Base-by-base conservation (phyloP, 2,329 filamentous ascomycete species). In the Amylocarpus encephaloides region DNA sequence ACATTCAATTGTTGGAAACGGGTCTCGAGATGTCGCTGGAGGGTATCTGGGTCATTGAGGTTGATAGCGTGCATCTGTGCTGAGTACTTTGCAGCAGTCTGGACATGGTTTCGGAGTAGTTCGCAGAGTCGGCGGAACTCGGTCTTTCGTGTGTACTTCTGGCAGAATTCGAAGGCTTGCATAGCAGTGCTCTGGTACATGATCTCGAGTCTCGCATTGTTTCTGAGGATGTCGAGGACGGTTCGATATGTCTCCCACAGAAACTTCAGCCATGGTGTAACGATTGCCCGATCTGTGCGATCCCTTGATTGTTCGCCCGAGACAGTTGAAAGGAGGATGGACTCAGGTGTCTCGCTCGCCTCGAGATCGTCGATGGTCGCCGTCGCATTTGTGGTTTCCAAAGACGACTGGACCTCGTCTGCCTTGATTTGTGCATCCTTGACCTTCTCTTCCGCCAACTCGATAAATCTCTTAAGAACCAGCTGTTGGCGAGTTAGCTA, bases 1-100 rank as follows among this genome's bases (percentile, higher is more conserved):
- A 97, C 93, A 66, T 98, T 97, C 56, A 98, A 77, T 75, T 98
- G 93, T 74, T 96, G 90, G 74, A 98, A 98, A 61, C 93, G 89
- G 46, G 93, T 98, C 71, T 98, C 93, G 45, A 98, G 77, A 69
- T 98, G 93, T 61, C 93, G 88, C 74, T 98, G 93, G 48, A 98
- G 80, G 30, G 93, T 98, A 68, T 98, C 93, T 15, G 93, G 88
- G 64, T 98, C 93, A 70, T 89, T 97, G 57, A 98, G 77, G 75
- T 98, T 98, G 76, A 98, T 98, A 63, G 93, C 93, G 69, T 97
- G 92, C 88, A 97, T 96, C 80, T 97, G 93, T 57, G 90, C 84
- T 41, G 92, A 95, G 75, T 97, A 98, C 74, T 98, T 98, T 76
- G 93, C 92, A 47, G 93, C 93, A 68, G 95, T 98, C 75, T 96